phyloP scores from a whole-genome alignment of 2,329 filamentous ascomycete genomes.

The Apiospora marii region DNA sequence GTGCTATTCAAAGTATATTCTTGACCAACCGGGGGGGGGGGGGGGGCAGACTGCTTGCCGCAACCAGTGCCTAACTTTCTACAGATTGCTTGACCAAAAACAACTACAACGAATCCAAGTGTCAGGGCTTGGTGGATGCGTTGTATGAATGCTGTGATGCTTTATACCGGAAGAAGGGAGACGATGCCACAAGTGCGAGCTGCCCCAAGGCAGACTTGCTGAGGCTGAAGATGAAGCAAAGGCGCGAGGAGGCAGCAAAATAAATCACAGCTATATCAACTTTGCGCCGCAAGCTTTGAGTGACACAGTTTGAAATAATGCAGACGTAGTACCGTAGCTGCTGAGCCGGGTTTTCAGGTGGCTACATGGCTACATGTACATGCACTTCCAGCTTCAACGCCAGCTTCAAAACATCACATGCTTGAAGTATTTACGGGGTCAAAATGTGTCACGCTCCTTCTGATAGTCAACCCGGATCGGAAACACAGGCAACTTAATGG shows the following conservation, averaged over 20 bases:
- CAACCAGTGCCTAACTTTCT: background rate
- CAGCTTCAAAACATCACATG: background rate
- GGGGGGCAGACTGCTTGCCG: background rate
- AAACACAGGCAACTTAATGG: conserved; percentile 70
- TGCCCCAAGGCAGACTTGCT: conserved; percentile 86
- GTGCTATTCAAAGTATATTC: conserved; percentile 83
- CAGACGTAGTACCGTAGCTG: background rate
- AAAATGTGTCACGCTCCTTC: conserved; percentile 49
- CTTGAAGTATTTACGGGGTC: background rate
- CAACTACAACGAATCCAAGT: conserved; percentile 85
- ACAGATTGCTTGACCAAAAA: conserved; percentile 85
- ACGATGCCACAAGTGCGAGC: conserved; percentile 77
- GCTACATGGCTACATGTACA: background rate
- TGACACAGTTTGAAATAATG: background rate
- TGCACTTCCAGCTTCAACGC: background rate
- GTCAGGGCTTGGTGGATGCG: conserved; percentile 78
- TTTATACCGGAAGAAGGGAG: conserved; percentile 84
- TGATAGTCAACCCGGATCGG: conserved; percentile 48
- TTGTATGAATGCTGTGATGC: conserved; percentile 92
- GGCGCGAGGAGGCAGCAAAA: conserved; percentile 49
- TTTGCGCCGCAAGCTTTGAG: background rate
- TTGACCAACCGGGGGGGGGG: background rate
- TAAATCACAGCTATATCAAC: conserved; percentile 13
- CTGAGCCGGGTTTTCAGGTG: background rate
- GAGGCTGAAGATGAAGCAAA: conserved; percentile 85